These are phyloP conservation scores for Bullera alba DNA, from an alignment of 768 basidiomycete species.

Conservation along the genomic window DNA sequence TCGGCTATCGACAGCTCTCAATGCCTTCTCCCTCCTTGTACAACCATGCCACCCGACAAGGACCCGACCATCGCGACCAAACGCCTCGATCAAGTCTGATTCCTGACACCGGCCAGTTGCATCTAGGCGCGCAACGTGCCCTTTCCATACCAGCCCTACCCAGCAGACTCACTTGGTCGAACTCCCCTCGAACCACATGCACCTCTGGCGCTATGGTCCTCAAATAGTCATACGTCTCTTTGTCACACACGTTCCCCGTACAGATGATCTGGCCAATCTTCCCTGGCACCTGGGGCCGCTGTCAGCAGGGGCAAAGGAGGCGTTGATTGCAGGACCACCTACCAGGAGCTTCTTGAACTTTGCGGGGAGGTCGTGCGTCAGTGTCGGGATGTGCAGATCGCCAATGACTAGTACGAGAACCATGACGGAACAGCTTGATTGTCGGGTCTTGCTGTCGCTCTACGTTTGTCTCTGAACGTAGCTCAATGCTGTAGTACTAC, in stretches of 20 bases:
- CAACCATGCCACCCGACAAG: neutral
- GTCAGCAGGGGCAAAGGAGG: neutral
- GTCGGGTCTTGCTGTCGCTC: too few species aligned
- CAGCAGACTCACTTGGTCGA: slow-evolving; percentile 81
- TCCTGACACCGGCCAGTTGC: too few species aligned
- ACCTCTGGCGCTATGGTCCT: slow-evolving; percentile 90
- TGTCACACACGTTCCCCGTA: slow-evolving; percentile 95
- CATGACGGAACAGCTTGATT: too few species aligned
- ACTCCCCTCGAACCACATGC: slow-evolving; percentile 85
- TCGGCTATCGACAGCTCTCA: too few species aligned
- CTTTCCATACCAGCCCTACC: too few species aligned
- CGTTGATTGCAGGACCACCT: slow-evolving; percentile 12
- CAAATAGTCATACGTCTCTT: slow-evolving; percentile 94
- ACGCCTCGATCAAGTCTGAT: too few species aligned
- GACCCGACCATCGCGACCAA: neutral
- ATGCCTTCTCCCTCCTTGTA: too few species aligned
- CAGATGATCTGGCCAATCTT: slow-evolving; percentile 98
- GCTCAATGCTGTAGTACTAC: too few species aligned
- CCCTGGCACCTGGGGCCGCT: slow-evolving; percentile 64
- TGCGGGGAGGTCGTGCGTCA: slow-evolving; percentile 73
- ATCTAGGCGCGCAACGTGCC: neutral
- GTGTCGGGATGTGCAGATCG: slow-evolving; percentile 91
- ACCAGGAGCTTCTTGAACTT: slow-evolving; percentile 95
- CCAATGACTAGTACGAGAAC: slow-evolving; percentile 94
- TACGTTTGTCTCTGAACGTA: too few species aligned